Evolutionary conservation across 148 eudicot species (phyloP).

Genomic region (Cornus controversa): DNA sequence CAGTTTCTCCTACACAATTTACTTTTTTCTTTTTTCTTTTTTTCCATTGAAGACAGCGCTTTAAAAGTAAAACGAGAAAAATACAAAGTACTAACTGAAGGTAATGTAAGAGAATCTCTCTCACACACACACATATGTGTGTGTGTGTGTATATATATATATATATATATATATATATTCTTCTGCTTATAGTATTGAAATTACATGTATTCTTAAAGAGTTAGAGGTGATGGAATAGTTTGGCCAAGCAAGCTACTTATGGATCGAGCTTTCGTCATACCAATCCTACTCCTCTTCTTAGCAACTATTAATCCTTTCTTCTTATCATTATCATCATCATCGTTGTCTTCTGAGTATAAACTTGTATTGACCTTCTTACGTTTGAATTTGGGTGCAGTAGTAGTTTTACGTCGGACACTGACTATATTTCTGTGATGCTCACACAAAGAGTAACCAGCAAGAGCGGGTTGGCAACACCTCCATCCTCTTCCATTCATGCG

Average conservation of each 20-base stretch:
- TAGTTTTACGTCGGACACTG: neutral
- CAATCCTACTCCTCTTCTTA: neutral
- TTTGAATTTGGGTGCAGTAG: too few species aligned
- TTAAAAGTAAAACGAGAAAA: too few species aligned
- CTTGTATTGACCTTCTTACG: neutral
- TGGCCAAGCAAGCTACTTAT: slow-evolving; percentile 1
- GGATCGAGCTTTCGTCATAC: neutral
- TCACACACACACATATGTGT: too few species aligned
- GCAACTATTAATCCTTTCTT: neutral
- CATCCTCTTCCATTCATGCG: neutral
- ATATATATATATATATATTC: too few species aligned
- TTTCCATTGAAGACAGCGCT: too few species aligned
- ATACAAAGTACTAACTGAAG: too few species aligned
- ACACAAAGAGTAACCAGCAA: neutral
- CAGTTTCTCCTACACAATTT: too few species aligned
- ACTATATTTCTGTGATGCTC: neutral
- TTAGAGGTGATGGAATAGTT: neutral
- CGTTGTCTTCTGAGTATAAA: neutral
- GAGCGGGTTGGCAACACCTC: neutral
- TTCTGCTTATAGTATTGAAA: too few species aligned
- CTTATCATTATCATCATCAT: neutral
- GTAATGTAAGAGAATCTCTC: too few species aligned
- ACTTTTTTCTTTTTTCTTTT: too few species aligned
- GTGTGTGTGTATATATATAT: too few species aligned
- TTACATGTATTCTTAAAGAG: too few species aligned